Conservation (phyloP, 2,329 filamentous ascomycete genomes). For the Fusarium veterinarium region DNA sequence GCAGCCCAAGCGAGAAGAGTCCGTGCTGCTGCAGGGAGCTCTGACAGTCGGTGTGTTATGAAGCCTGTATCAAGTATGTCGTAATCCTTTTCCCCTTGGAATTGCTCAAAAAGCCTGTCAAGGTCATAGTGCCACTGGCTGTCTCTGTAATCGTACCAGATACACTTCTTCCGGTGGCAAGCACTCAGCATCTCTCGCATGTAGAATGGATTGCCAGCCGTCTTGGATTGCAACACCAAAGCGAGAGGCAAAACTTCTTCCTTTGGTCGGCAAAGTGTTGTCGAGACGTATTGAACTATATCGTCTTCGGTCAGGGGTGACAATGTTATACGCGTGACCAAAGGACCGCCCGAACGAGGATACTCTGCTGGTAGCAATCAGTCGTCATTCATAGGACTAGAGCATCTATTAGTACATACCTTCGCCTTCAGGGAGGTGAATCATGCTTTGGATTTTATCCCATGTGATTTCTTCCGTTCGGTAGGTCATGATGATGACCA, state of each 20-base stretch:
- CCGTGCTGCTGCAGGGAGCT: conserved; percentile 78
- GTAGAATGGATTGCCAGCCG: conserved; percentile 89
- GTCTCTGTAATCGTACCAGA: conserved; percentile 90
- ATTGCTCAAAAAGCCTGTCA: conserved; percentile 86
- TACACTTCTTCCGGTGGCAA: conserved; percentile 86
- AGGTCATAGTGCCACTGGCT: conserved; percentile 87
- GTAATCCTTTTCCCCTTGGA: conserved; percentile 81
- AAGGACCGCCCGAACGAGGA: conserved; percentile 60
- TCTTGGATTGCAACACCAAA: conserved; percentile 89
- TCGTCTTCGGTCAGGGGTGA: conserved; percentile 81
- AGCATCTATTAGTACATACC: conserved; percentile 49
- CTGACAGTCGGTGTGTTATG: conserved; percentile 79
- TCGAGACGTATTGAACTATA: conserved; percentile 83
- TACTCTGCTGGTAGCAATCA: conserved; percentile 52
- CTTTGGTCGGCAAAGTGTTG: conserved; percentile 79
- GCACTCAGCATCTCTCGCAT: conserved; percentile 90
- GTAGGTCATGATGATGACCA: conserved; percentile 84
- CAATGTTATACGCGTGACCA: conserved; percentile 77
- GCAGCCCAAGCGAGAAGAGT: conserved; percentile 89
- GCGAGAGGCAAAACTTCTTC: conserved; percentile 82
- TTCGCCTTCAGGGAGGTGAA: conserved; percentile 66
- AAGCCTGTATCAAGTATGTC: conserved; percentile 86
- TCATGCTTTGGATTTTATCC: conserved; percentile 64
- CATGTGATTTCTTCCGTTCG: conserved; percentile 73
- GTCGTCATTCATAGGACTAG: not conserved